Conservation (phyloP, 2,329 filamentous ascomycete species). For the Xylaria sp. region DNA sequence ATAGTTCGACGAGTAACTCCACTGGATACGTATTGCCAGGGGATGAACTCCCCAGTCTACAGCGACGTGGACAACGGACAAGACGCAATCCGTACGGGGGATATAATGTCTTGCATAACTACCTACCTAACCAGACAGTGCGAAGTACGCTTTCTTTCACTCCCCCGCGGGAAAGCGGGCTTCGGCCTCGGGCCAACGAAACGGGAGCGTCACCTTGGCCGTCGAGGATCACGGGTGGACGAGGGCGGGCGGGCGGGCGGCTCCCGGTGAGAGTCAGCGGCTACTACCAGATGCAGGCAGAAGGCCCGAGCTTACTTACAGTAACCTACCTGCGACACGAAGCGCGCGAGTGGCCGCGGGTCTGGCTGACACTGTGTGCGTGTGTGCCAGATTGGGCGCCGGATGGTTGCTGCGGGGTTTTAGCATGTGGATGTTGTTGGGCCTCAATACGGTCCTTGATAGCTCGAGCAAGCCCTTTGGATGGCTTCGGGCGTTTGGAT, state of each 20-base stretch:
- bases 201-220: not conserved
- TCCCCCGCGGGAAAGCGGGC: not conserved
- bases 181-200: not conserved
- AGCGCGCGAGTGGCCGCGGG: not conserved
- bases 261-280: not conserved
- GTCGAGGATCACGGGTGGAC: not conserved
- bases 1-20: not conserved
- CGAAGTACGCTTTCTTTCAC: not conserved
- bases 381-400: constrained; percentile 1
- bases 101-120: not conserved
- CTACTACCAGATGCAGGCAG: not conserved
- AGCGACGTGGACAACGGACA: not conserved
- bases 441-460: constrained; percentile 1
- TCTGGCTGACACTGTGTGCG: not conserved
- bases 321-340: not conserved
- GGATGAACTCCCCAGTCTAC: not conserved
- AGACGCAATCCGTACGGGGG: not conserved
- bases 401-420: not conserved
- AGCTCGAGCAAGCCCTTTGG: not conserved
- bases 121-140: not conserved
- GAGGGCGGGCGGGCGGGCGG: not conserved
- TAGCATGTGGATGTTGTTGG: constrained; percentile 8
- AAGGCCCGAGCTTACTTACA: not conserved
- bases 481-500: not conserved
- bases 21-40: not conserved